Evolutionary conservation across 2,329 filamentous ascomycete species (phyloP), one percentile per base, ranked within the genome.

Genomic region (Fusarium multiceps): DNA sequence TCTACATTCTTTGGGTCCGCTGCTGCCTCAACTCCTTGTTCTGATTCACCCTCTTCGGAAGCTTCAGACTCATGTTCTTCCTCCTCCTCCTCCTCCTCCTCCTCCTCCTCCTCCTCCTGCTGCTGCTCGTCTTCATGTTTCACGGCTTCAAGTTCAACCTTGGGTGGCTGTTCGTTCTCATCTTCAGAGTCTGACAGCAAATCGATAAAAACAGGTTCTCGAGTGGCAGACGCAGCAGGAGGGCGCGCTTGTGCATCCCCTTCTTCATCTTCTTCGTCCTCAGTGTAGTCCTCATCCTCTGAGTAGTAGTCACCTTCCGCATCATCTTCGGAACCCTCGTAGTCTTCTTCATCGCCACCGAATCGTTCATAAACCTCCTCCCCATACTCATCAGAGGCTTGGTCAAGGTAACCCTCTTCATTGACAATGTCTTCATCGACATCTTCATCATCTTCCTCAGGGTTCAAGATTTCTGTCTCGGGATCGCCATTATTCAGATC

Each of bases 101-200:
- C 16, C 34, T 18, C 16, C 16, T 54, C 57, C 20, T 37, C 18
- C 18, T 16, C n/a, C 32, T 37, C 16, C 34, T 18, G 16, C 32
- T 27, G 25, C 27, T 32, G 30, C 14, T 18, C 18, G 10, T 34
- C 21, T 9, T 51, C 50, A 7, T 21, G 34, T 27, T 62, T 37
- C 10, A 37, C 50, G 20, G 25, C n/a, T 48, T 56, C 43, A 20
- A 41, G 9, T 43, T 34, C 45, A n/a, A 42, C 30, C 42, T 63
- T 51, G 32, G 57, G 23, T 25, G 18, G 54, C 13, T 72, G 64
- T 14, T 82, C 77, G 46, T 80, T 78, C 32, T 85, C 80, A 54
- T 82, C 81, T 47, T 85, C 83, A 4, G 81, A 83, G 59, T 85
- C 82, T 1, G 84, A 85, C 6, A 86, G 75, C 12, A 86, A 71